These are phyloP conservation scores for Xerocomellus intermedius DNA, from an alignment of 768 basidiomycete genomes.

Conservation along the genomic window DNA sequence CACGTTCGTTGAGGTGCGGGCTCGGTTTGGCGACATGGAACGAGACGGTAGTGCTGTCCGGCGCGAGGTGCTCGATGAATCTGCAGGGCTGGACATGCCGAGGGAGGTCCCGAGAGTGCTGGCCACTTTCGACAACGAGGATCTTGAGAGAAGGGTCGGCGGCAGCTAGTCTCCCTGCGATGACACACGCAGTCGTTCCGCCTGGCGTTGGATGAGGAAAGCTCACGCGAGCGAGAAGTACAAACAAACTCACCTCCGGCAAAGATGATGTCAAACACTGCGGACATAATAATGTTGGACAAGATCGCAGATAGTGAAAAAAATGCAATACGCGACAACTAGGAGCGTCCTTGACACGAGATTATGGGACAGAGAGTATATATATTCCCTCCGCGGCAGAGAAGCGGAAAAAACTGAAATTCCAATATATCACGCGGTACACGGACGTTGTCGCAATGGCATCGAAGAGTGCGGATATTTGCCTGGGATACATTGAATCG, in stretches of 20 bases:
- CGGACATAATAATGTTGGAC: neutral
- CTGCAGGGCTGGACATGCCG: constrained; percentile 55
- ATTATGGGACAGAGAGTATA: neutral
- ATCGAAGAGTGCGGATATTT: too few relatives aligned
- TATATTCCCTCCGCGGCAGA: neutral
- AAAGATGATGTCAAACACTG: constrained; percentile 51
- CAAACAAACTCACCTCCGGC: constrained; percentile 46
- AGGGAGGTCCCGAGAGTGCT: constrained; percentile 45
- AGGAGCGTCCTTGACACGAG: neutral
- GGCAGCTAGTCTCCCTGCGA: constrained; percentile 49
- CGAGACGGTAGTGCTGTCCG: constrained; percentile 42
- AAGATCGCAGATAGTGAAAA: neutral
- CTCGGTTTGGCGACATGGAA: constrained; percentile 40
- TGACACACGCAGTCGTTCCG: constrained; percentile 56
- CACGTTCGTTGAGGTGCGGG: constrained; percentile 45
- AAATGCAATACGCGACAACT: too few relatives aligned
- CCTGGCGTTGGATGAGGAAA: constrained; percentile 20
- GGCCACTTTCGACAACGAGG: constrained; percentile 60
- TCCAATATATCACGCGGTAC: too few relatives aligned
- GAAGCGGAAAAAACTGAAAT: too few relatives aligned
- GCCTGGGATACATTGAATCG: too few relatives aligned
- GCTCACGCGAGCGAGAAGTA: neutral
- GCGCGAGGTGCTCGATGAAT: constrained; percentile 42
- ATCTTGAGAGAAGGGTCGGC: constrained; percentile 56
- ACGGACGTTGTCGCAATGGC: too few relatives aligned